Evolutionary conservation across 169 alveolate genomes (phyloP).

Genomic region (Plasmodium gonderi): DNA sequence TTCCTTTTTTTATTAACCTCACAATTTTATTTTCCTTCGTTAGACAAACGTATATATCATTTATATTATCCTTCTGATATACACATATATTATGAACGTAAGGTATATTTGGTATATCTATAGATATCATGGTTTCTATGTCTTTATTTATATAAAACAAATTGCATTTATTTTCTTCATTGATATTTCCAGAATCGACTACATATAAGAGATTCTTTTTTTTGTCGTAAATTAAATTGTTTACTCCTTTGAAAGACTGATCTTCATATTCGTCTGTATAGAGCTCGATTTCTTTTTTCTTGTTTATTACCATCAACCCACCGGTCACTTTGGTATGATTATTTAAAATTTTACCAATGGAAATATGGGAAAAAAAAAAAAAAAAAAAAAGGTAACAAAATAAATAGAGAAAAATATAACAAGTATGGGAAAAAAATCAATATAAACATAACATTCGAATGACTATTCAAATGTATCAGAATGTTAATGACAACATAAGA

Average conservation of each 20-base stretch:
- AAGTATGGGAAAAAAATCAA: neutral
- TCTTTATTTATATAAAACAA: constrained; percentile 70
- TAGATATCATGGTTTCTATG: constrained; percentile 54
- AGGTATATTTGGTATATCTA: constrained; percentile 10
- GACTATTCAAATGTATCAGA: neutral
- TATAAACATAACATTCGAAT: neutral
- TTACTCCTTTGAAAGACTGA: constrained; percentile 22
- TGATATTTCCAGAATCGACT: constrained; percentile 65
- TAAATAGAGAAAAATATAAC: neutral
- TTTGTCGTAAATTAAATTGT: constrained; percentile 27
- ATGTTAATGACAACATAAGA: neutral
- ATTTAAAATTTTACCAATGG: neutral
- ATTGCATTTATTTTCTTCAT: constrained; percentile 64
- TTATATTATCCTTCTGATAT: constrained; percentile 26
- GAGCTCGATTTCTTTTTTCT: constrained; percentile 39
- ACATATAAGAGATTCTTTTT: constrained; percentile 32
- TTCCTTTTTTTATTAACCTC: constrained; percentile 59
- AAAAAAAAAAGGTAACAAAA: neutral
- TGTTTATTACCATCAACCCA: constrained; percentile 58
- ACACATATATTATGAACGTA: constrained; percentile 61
- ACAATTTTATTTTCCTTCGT: constrained; percentile 69
- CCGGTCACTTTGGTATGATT: constrained; percentile 18
- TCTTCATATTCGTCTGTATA: constrained; percentile 64
- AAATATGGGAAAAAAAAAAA: neutral
- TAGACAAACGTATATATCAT: constrained; percentile 41